Base-by-base conservation (phyloP, 345 rosid genomes). In the Trapa incisa region DNA sequence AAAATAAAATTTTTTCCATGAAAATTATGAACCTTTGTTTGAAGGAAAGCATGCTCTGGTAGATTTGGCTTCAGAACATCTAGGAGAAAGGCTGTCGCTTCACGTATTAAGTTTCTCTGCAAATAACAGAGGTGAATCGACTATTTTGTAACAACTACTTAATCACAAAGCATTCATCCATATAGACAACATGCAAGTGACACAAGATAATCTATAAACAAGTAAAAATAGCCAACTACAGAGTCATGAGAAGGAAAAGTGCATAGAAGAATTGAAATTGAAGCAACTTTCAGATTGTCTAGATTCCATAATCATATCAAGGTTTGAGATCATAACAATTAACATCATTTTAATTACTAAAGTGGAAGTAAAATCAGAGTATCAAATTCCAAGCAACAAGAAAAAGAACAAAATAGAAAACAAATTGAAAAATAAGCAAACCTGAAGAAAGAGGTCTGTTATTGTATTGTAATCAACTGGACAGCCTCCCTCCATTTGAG, bases 401-500 rank as follows among this genome's bases (percentile, higher is more conserved):
- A 22, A 22, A 22, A 22, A 22, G 29, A 22, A 22, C 29, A 22
- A 22, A 22, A 22, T 22, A 22, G 29, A 22, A 22, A 22, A 22
- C 29, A 22, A 22, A 22, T 22, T 38, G 11, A 29, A 58, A 7
- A 47, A 29, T 69, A 64, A 68, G 12, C 74, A 75, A 50, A 95
- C 99, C 99, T 95, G 99, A 76, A 95, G 97, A 71, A 95, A 95
- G 47, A 95, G 96, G 86, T 95, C 99, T 32, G 99, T 91, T 68
- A 95, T 89, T 70, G 96, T 95, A 68, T 95, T 95, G 82, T 81
- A 89, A 76, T 95, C 99, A 74, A 95, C 78, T n/a, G 99, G 97
- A 75, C 96, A 89, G 60, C 99, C 99, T 64, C 96, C 99, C 82
- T 91, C 96, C 99, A 95, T 95, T 84, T 95, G 96, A 61, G 99